phyloP scores from a whole-genome alignment of 345 rosid genomes.

The Dipteronia sinensis region DNA sequence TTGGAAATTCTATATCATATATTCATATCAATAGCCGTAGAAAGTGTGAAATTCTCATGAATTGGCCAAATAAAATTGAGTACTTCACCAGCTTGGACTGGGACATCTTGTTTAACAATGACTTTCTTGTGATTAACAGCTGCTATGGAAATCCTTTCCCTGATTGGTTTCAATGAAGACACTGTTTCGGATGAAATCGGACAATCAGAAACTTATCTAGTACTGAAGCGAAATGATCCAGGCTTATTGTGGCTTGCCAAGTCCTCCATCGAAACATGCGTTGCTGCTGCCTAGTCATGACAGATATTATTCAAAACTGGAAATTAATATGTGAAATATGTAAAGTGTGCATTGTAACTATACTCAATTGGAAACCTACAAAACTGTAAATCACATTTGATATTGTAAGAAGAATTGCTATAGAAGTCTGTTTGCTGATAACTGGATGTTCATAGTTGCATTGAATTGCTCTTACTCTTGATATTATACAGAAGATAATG shows the following conservation, averaged over 20 bases:
- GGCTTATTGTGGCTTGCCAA: constrained; percentile 95
- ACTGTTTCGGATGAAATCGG: constrained; percentile 51
- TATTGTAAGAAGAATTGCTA: background rate
- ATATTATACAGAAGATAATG: too few relatives aligned
- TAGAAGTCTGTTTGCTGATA: background rate
- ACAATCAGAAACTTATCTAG: constrained; percentile 59
- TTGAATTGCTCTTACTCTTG: background rate
- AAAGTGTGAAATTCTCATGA: background rate
- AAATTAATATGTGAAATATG: background rate
- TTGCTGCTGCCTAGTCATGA: constrained; percentile 37
- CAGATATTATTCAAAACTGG: background rate
- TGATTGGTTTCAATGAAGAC: constrained; percentile 82
- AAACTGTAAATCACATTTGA: background rate
- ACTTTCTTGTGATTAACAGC: constrained; percentile 45
- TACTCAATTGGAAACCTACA: background rate
- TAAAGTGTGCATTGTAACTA: background rate
- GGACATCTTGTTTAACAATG: background rate
- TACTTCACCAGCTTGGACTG: background rate
- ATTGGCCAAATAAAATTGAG: background rate
- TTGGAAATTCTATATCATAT: background rate
- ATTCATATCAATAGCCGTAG: background rate
- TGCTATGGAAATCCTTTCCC: constrained; percentile 72
- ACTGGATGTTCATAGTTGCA: background rate
- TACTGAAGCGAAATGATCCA: constrained; percentile 83
- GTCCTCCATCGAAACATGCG: constrained; percentile 63